Evolutionary conservation across 2,329 filamentous ascomycete genomes (phyloP), one percentile per base, ranked within the genome.

Genomic region (Emergomyces orientalis): DNA sequence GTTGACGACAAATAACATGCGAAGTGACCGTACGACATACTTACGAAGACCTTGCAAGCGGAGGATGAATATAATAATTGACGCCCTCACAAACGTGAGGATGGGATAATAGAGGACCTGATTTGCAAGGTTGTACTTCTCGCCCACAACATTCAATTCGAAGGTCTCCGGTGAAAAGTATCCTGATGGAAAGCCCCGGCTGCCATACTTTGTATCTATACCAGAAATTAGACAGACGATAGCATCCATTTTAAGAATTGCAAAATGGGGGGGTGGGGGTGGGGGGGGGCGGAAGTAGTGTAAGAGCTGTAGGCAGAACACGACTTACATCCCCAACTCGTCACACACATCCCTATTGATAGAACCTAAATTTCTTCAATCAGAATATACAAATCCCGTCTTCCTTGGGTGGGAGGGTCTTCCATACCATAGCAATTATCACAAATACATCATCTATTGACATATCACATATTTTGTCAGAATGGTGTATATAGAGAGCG

Each of bases 1-100:
- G 60, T 78, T 79, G 64, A 77, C 63, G n/a, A 62, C 55, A 39
- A 62, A 43, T 11, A 64, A 49, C 1, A 52, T 32, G 34, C 51
- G 61, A 39, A 66, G 64, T 14, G 55, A 55, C n/a, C 59, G 34
- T 41, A 57, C 19, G 30, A 63, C 41, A 39, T 37, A 34, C 14
- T 60, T 63, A 6, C 27, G 64, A 52, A 65, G 62, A 14, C 62
- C 57, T 1, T 47, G 6, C n/a, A 66, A 59, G 9, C 63, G 62
- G 41, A 65, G 65, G 7, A 66, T 62, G 25, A 66, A 66, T 22
- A 61, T 49, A 45, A 65, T 32, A 6, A 63, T 61, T 17, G 65
- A 65, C 22, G 39, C 47, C 25, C 63, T 60, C n/a, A 63, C 61
- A 27, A 65, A 65, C 5, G 47, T 51, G 47, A 66, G 51, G 11